Conservation (phyloP, 352 stramenopile species). For the Phytophthora ohioensis region DNA sequence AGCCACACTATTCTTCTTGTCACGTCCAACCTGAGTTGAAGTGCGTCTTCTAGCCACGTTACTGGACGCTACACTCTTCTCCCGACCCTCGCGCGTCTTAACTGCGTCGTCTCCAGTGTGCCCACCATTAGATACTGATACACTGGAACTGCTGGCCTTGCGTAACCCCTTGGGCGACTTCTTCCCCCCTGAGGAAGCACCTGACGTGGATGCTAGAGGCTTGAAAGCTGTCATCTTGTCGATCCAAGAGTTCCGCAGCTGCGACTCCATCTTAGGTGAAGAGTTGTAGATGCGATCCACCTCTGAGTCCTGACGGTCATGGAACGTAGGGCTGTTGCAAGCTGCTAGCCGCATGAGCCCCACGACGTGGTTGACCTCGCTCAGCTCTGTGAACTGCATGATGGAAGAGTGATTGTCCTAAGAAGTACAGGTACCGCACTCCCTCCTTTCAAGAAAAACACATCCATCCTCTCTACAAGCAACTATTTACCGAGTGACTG, state of each 20-base stretch:
- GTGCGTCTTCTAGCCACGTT: conserved; percentile 31
- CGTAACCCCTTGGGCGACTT: conserved; percentile 53
- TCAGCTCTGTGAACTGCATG: conserved; percentile 92
- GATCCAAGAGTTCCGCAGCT: conserved; percentile 90
- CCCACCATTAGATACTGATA: conserved; percentile 4
- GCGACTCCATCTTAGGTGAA: conserved; percentile 89
- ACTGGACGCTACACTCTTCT: conserved; percentile 40
- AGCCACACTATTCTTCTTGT: conserved; percentile 36
- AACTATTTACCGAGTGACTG: conserved; percentile 10
- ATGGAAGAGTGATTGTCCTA: not conserved
- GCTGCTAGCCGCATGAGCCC: conserved; percentile 81
- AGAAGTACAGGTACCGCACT: conserved; percentile 3
- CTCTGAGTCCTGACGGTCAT: conserved; percentile 91
- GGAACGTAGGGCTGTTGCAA: conserved; percentile 90
- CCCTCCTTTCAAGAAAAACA: conserved; percentile 14
- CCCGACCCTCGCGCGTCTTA: conserved; percentile 32
- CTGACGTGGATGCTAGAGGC: conserved; percentile 35
- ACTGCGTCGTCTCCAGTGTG: conserved; percentile 28
- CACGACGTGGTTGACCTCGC: conserved; percentile 86
- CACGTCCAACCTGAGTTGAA: conserved; percentile 35
- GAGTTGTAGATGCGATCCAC: conserved; percentile 92
- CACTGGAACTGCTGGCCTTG: conserved; percentile 33
- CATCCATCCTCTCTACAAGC: not conserved
- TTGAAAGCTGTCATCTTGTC: conserved; percentile 89
- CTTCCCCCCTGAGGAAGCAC: conserved; percentile 38